These are phyloP conservation scores for Rhizophora mangle DNA, from an alignment of 345 rosid species.

Conservation along the genomic window DNA sequence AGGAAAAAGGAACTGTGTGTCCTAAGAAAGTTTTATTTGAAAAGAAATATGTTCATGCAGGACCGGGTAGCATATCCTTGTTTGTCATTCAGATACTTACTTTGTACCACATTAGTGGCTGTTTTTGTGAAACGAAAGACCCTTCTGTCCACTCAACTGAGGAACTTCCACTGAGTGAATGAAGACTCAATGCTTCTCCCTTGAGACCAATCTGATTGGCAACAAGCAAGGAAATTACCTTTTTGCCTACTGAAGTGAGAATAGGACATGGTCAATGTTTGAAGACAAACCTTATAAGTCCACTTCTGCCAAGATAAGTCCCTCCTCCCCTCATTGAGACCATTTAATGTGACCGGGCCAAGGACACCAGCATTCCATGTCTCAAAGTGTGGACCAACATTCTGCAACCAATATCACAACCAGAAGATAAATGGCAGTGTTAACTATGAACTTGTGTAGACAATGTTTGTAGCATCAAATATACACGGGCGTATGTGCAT, in stretches of 20 bases:
- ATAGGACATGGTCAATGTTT: neutral
- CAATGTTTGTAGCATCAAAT: neutral
- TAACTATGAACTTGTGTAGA: conserved; percentile 8
- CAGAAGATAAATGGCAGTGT: conserved; percentile 4
- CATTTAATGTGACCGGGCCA: conserved; percentile 80
- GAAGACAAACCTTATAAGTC: conserved; percentile 76
- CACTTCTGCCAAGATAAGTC: conserved; percentile 98
- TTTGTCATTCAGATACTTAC: conserved; percentile 35
- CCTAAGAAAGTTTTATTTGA: neutral
- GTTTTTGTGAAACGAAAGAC: conserved; percentile 65
- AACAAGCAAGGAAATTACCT: conserved; percentile 6
- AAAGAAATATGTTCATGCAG: neutral
- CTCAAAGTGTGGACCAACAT: conserved; percentile 98
- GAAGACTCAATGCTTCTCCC: conserved; percentile 89
- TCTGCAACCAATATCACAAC: conserved; percentile 44
- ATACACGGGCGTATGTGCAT: neutral
- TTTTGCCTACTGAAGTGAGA: neutral
- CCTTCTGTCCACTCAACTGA: conserved; percentile 91
- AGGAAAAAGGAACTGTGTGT: neutral
- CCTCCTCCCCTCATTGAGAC: conserved; percentile 71
- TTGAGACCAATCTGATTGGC: conserved; percentile 75
- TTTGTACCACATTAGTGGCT: conserved; percentile 93
- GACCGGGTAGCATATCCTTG: neutral
- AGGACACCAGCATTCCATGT: conserved; percentile 96
- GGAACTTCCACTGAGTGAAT: conserved; percentile 78